Conservation (phyloP, 768 basidiomycete species). For the Boletus coccyginus region DNA sequence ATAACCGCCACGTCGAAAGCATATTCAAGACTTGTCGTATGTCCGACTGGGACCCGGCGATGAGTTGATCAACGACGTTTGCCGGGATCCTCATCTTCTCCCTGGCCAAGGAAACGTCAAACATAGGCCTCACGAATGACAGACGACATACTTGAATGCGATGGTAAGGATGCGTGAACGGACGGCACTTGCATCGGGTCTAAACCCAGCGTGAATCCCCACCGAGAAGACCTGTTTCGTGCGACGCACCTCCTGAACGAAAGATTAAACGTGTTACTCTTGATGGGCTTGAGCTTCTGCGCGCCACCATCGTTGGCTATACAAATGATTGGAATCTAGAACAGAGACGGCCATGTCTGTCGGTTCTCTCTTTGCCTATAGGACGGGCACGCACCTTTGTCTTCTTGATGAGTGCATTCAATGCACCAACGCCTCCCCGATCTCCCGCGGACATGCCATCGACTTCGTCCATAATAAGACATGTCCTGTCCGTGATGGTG, state of each 20-base stretch:
- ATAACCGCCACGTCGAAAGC: constrained; percentile 96
- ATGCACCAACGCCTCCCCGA: constrained; percentile 91
- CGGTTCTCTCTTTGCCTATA: no score
- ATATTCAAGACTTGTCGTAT: constrained; percentile 97
- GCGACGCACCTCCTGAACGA: constrained; percentile 68
- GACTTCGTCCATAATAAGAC: constrained; percentile 99
- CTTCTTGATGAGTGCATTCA: constrained; percentile 91
- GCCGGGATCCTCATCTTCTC: constrained; percentile 93
- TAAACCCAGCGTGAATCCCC: constrained; percentile 26
- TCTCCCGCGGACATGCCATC: constrained; percentile 99
- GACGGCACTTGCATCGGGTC: constrained; percentile 73
- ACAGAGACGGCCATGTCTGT: not conserved
- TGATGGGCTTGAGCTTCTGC: constrained; percentile 90
- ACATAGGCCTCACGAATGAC: no score
- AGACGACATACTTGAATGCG: constrained; percentile 72
- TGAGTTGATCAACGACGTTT: constrained; percentile 90
- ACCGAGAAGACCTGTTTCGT: not conserved
- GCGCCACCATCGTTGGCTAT: constrained; percentile 89
- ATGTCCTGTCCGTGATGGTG: constrained; percentile 71
- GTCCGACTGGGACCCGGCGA: constrained; percentile 87
- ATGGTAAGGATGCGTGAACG: constrained; percentile 89
- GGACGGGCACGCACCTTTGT: constrained; percentile 55
- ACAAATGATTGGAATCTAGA: constrained; percentile 91
- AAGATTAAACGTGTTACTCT: constrained; percentile 67
- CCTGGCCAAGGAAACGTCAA: constrained; percentile 37